phyloP scores from a whole-genome alignment of 345 rosid species.

The Salix brachista region DNA sequence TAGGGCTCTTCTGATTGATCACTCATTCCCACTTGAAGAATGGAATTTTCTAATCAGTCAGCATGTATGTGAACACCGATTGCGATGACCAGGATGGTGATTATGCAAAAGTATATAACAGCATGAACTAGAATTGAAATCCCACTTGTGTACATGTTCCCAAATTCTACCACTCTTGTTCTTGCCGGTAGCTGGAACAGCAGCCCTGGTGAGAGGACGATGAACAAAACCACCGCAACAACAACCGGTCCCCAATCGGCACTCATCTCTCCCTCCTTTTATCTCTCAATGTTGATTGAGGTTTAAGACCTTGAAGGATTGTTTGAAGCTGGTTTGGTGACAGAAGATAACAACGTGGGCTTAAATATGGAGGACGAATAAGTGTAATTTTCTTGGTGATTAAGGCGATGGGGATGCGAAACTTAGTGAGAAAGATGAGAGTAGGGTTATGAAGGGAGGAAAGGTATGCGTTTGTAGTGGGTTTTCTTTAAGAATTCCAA shows the following conservation, averaged over 20 bases:
- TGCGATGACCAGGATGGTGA: slow-evolving; percentile 77
- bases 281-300: background rate
- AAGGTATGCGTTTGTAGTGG: slow-evolving; percentile 45
- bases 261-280: slow-evolving; percentile 32
- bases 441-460: slow-evolving; percentile 29
- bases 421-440: slow-evolving; percentile 39
- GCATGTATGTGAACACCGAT: slow-evolving; percentile 57
- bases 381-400: slow-evolving; percentile 40
- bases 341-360: background rate
- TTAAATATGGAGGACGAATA: slow-evolving; percentile 23
- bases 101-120: slow-evolving; percentile 67
- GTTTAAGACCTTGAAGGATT: background rate
- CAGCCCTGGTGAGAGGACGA: slow-evolving; percentile 82
- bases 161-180: slow-evolving; percentile 72
- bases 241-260: slow-evolving; percentile 90
- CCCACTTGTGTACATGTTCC: slow-evolving; percentile 92
- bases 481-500: slow-evolving; percentile 43
- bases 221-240: slow-evolving; percentile 65
- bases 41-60: slow-evolving; percentile 17
- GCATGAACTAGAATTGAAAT: slow-evolving; percentile 85
- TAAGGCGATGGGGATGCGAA: slow-evolving; percentile 50
- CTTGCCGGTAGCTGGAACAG: slow-evolving; percentile 83
- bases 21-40: background rate
- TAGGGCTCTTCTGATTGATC: background rate
- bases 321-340: background rate